Evolutionary conservation across 345 rosid species (phyloP).

Genomic region (Gossypium bickii): DNA sequence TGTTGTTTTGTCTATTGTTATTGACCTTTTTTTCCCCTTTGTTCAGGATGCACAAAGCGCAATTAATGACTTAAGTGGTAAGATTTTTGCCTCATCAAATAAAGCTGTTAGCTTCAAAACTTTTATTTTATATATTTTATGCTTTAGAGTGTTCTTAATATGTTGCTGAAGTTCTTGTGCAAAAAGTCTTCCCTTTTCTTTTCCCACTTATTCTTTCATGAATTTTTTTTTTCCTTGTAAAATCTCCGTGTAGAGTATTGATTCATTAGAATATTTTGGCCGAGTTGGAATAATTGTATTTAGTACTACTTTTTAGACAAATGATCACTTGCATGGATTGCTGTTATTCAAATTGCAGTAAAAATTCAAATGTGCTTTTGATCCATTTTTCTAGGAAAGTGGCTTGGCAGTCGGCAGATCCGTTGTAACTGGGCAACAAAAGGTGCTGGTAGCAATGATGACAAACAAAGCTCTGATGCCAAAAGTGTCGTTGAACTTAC

Average conservation of each 20-base stretch:
- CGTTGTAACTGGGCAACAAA: constrained; percentile 98
- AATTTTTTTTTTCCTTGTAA: background rate
- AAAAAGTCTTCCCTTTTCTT: no score
- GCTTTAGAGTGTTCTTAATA: background rate
- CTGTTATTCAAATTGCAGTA: background rate
- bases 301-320: background rate
- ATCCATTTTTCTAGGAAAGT: constrained; percentile 54
- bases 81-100: constrained; percentile 18
- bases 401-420: constrained; percentile 95
- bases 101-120: background rate
- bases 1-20: constrained; percentile 6
- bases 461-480: constrained; percentile 74
- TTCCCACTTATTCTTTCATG: background rate
- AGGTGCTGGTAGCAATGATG: constrained; percentile 78
- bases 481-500: constrained; percentile 88
- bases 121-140: background rate
- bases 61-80: constrained; percentile 91
- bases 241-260: background rate
- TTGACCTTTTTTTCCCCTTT: constrained; percentile 5
- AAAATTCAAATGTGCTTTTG: background rate
- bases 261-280: background rate
- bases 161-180: background rate
- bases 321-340: background rate
- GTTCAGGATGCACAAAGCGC: constrained; percentile 96
- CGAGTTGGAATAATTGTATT: background rate